A percentile compares a stretch with the other conserved stretches of the same genome.
These are phyloP conservation scores for Hawksworthiomyces lignivorus DNA, from an alignment of 2,329 filamentous ascomycete genomes.

Conservation along the genomic window DNA sequence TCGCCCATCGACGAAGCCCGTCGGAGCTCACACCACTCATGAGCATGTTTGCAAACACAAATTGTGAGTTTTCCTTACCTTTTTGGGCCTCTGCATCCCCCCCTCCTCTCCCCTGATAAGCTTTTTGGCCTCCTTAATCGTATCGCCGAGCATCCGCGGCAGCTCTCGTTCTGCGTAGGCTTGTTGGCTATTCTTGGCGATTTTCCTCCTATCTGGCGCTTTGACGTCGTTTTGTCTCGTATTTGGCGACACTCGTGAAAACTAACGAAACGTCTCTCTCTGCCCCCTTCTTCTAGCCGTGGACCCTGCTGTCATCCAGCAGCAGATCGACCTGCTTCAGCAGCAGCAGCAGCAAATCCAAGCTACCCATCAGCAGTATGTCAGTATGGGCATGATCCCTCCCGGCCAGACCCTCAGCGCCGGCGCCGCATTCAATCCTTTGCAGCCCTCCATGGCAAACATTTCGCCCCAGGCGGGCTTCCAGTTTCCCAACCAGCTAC, in stretches of 20 bases:
- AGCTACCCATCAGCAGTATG: slow-evolving; percentile 92
- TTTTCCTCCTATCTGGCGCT: too few relatives aligned
- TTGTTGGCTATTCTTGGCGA: too few relatives aligned
- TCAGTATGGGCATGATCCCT: slow-evolving; percentile 92
- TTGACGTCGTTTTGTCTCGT: slow-evolving; percentile 8
- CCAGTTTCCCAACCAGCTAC: slow-evolving; percentile 77
- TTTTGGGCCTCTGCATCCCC: too few relatives aligned
- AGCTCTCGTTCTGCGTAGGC: too few relatives aligned
- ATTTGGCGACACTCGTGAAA: slow-evolving; percentile 5
- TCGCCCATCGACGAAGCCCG: slow-evolving; percentile 92
- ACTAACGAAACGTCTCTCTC: slow-evolving; percentile 12
- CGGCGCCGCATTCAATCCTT: slow-evolving; percentile 63
- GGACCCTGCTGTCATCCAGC: slow-evolving; percentile 95
- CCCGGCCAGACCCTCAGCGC: slow-evolving; percentile 69
- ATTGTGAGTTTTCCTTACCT: slow-evolving; percentile 36
- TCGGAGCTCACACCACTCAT: slow-evolving; percentile 96
- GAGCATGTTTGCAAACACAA: slow-evolving; percentile 71
- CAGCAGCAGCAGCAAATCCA: slow-evolving; percentile 98
- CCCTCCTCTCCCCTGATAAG: neutral
- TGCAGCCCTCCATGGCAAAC: slow-evolving; percentile 73
- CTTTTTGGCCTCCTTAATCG: neutral
- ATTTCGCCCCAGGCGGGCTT: slow-evolving; percentile 75
- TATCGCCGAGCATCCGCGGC: slow-evolving; percentile 1
- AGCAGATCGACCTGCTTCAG: slow-evolving; percentile 95
- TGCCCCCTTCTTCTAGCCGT: slow-evolving; percentile 43